Evolutionary conservation across 768 basidiomycete species (phyloP).

Genomic region (Leucogyrophana mollusca): DNA sequence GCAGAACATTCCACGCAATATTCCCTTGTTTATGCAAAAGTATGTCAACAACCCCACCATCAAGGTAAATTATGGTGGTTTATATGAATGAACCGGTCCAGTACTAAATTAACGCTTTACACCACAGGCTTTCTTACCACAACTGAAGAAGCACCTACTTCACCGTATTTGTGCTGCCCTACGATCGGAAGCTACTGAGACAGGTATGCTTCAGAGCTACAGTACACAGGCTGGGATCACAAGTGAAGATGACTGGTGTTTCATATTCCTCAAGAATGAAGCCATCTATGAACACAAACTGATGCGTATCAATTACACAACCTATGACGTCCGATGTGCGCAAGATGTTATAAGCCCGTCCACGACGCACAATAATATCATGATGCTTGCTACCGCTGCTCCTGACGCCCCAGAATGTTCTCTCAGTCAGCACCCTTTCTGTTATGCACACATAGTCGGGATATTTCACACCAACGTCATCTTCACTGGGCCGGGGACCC

Average conservation of each 20-base stretch:
- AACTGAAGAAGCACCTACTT: neutral
- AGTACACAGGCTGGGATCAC: too few relatives aligned
- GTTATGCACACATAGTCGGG: slow-evolving; percentile 15
- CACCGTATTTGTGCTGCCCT: neutral
- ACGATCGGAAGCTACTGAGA: neutral
- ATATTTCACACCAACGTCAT: slow-evolving; percentile 12
- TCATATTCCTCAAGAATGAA: slow-evolving; percentile 21
- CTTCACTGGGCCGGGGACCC: neutral
- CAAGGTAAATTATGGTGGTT: too few relatives aligned
- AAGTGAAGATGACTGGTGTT: too few relatives aligned
- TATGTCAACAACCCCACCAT: slow-evolving; percentile 25
- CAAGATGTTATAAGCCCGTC: slow-evolving; percentile 40
- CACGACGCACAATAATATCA: slow-evolving; percentile 35
- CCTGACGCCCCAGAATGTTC: too few relatives aligned
- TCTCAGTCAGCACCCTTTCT: slow-evolving; percentile 1
- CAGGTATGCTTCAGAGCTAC: too few relatives aligned
- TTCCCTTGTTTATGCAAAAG: slow-evolving; percentile 2
- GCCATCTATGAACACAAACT: slow-evolving; percentile 25
- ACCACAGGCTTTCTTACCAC: neutral
- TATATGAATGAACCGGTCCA: too few relatives aligned
- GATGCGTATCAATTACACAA: slow-evolving; percentile 27
- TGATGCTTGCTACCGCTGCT: slow-evolving; percentile 23
- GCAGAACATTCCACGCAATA: neutral
- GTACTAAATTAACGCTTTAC: too few relatives aligned
- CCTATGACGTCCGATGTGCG: slow-evolving; percentile 19